Base-by-base conservation (phyloP, 1,139 yeast species). In the Spencermartinsiella ligniputridi region DNA sequence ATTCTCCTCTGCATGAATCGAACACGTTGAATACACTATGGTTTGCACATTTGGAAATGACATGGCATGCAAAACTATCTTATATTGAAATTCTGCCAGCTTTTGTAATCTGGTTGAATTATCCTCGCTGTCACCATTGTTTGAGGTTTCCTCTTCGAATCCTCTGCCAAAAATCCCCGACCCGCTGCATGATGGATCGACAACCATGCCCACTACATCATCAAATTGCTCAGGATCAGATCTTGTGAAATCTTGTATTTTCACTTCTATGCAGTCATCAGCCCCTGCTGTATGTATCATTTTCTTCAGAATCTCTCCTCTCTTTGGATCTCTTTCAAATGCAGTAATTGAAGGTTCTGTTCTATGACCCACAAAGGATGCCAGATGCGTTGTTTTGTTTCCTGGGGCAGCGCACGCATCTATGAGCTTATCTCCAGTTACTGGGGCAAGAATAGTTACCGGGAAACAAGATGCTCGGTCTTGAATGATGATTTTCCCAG, bases 381-480 rank as follows among this genome's bases (percentile, higher is more conserved):
- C 96, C 22, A 83, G 70, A 66, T 90, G 97, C 0, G 97, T 87
- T 0, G 99, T 92, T 63, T 92, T 94, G 65, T 92, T 92, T 4
- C 99, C 99, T 1, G 99, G 99, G 0, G 99, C 98, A 2, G 98
- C 89, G 67, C 97, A 90, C 0, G 97, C 86, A 66, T 92, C 99
- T 36, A 92, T 85, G 5, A 89, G 55, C 13, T 42, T 41, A 46
- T 74, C 78, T 3, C 75, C 74, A 12, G 76, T 71, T 0, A 60
- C 50, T 0, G 89, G 83, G 50, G 77, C 71, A 42, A 92, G 67
- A 20, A 94, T 89, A 48, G 80, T 81, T 0, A 95, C 96, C 0
- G 99, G 99, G 60, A 92, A 88, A 63, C 98, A 92, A 2, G 97
- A 89, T 0, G 97, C 97, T 40, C 98, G 71, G 61, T 92, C 98